Evolutionary conservation across 2,329 filamentous ascomycete species (phyloP), one percentile per base, ranked within the genome.

Genomic region (Blastomyces gilchristii): DNA sequence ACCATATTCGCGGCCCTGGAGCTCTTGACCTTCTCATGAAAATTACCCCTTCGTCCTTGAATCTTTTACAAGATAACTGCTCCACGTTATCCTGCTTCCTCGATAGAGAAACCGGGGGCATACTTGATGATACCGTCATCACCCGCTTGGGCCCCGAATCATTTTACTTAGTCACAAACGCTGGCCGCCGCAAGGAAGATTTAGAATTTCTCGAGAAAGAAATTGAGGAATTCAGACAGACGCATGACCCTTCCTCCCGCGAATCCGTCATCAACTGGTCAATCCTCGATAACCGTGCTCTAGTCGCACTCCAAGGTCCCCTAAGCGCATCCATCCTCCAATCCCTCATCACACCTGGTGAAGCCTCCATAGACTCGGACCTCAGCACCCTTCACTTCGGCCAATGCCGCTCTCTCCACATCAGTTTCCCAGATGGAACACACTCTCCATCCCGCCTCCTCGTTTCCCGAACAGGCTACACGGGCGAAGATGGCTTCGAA

Each of bases 401-500:
- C 64, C 85, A 87, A 69, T 87, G 85, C 63, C 82, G 83, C 61
- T 85, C 83, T 71, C 83, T 88, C 25, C 82, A 83, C 66, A 78
- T 97, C 61, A 83, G 81, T 66, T 79, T 90, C 14, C 72, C 76
- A 16, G 77, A 81, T 47, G 83, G 82, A 54, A 82, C 81, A 47
- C 77, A 77, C 65, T 76, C 76, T 28, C 69, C 81, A 65, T 70
- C 81, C 65, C 75, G 81, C 67, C 73, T 94, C 58, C 82, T 97
- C 60, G 86, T 97, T 72, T 92, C 87, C 73, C 86, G 94, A 65
- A 94, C 89, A 57, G 94, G 94, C 4, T 99, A 99, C 80, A 99
- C 94, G 0, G 94, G 94, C 65, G 94, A 99, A 79, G 94, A 99
- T 75, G 94, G 94, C 52, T 99, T 99, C 77, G 94, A 99, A 79